Evolutionary conservation across 345 rosid genomes (phyloP).

Genomic region (Populus alba): DNA sequence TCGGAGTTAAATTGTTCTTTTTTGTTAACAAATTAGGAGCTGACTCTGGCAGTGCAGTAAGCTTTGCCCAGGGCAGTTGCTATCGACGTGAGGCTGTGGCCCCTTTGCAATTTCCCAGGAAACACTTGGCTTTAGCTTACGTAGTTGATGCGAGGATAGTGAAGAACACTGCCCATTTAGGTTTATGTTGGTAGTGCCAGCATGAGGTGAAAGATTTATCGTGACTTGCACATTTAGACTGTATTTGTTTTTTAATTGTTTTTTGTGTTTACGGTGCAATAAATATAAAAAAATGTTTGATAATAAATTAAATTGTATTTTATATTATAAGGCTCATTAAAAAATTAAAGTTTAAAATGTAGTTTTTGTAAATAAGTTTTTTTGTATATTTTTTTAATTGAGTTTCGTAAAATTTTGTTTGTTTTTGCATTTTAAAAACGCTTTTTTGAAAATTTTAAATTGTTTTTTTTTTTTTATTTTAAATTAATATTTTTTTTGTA

Average conservation of each 20-base stretch:
- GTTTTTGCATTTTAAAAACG: too few relatives aligned
- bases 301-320: too few relatives aligned
- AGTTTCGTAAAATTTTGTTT: too few relatives aligned
- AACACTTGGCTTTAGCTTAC: neutral
- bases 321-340: accelerated
- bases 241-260: too few relatives aligned
- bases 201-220: neutral
- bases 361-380: too few relatives aligned
- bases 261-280: too few relatives aligned
- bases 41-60: neutral
- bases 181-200: neutral
- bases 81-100: neutral
- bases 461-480: too few relatives aligned
- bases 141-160: neutral
- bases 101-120: neutral
- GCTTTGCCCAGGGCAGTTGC: neutral
- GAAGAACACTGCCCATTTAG: neutral
- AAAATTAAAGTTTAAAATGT: too few relatives aligned
- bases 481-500: too few relatives aligned
- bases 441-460: too few relatives aligned
- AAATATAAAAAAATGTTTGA: too few relatives aligned
- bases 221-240: neutral
- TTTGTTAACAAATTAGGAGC: neutral
- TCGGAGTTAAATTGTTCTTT: neutral
- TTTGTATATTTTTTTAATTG: too few relatives aligned